Evolutionary conservation across 2,329 filamentous ascomycete genomes (phyloP).

Genomic region (Uncinocarpus reesii): DNA sequence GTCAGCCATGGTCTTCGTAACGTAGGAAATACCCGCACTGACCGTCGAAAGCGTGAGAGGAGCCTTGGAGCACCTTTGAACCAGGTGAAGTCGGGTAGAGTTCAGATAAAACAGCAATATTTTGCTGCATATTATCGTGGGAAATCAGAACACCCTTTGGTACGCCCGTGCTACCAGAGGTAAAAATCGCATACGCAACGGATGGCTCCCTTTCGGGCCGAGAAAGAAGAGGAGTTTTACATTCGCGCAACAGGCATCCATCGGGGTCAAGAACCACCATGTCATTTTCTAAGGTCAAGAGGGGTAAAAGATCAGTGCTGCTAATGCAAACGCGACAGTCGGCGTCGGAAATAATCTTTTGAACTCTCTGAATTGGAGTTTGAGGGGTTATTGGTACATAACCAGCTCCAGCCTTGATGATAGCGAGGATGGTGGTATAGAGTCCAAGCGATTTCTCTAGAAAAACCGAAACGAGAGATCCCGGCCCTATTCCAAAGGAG

Average conservation of each 20-base stretch:
- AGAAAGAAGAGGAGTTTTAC: background rate
- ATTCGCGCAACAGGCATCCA: background rate
- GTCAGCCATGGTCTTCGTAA: slow-evolving; percentile 15
- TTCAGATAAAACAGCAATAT: slow-evolving; percentile 55
- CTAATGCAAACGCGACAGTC: slow-evolving; percentile 41
- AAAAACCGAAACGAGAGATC: slow-evolving; percentile 58
- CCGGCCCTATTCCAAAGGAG: slow-evolving; percentile 38
- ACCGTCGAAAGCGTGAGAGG: slow-evolving; percentile 71
- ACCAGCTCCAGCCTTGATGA: slow-evolving; percentile 63
- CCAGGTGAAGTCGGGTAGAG: slow-evolving; percentile 51
- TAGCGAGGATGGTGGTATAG: slow-evolving; percentile 64
- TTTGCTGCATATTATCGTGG: slow-evolving; percentile 64
- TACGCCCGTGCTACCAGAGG: slow-evolving; percentile 68
- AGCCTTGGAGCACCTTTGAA: slow-evolving; percentile 66
- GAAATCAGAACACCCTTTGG: slow-evolving; percentile 75
- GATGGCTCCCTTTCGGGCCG: slow-evolving; percentile 30
- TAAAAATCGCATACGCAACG: slow-evolving; percentile 70
- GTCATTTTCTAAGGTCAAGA: background rate
- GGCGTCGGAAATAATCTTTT: slow-evolving; percentile 53
- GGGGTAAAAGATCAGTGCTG: slow-evolving; percentile 10
- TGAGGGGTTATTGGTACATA: slow-evolving; percentile 70
- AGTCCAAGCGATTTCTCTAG: slow-evolving; percentile 67
- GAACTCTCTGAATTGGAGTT: slow-evolving; percentile 53
- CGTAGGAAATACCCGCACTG: slow-evolving; percentile 11
- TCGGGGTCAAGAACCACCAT: slow-evolving; percentile 4